These are phyloP conservation scores for Pluteus cervinus DNA, from an alignment of 768 basidiomycete species.

Conservation along the genomic window DNA sequence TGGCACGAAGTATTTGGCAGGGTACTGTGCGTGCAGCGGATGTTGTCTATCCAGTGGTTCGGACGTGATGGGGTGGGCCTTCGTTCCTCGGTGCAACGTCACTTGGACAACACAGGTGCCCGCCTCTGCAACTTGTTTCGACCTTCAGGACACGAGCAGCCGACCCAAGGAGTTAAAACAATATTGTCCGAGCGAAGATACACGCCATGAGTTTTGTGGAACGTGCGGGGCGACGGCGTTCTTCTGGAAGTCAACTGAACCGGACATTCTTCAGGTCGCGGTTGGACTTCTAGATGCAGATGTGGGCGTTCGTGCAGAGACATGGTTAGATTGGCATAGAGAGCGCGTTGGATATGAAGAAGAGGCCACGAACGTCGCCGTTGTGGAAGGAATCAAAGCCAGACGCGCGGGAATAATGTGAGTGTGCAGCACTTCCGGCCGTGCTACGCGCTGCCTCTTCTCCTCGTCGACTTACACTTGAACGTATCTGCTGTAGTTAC, in stretches of 20 bases:
- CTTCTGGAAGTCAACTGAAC: constrained; percentile 16
- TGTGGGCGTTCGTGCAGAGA: constrained; percentile 19
- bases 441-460: too few species aligned
- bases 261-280: constrained; percentile 20
- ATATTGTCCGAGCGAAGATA: constrained; percentile 22
- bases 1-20: constrained; percentile 19
- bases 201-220: constrained; percentile 22
- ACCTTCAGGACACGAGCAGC: constrained; percentile 7
- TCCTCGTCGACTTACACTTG: too few species aligned
- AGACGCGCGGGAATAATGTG: too few species aligned
- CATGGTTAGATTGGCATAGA: constrained; percentile 20
- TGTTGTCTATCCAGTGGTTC: constrained; percentile 22
- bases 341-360: constrained; percentile 12
- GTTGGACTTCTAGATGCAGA: constrained; percentile 22
- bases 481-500: too few species aligned
- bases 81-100: constrained; percentile 21
- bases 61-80: constrained; percentile 23
- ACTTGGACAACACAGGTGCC: too few species aligned
- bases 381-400: constrained; percentile 10
- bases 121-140: constrained; percentile 10
- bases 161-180: constrained; percentile 18
- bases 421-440: too few species aligned
- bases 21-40: constrained; percentile 21
- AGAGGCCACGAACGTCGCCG: constrained; percentile 6
- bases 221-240: constrained; percentile 25